These are phyloP conservation scores for Exutisphaerella laricina DNA, from an alignment of 2,329 filamentous ascomycete genomes.

Conservation along the genomic window DNA sequence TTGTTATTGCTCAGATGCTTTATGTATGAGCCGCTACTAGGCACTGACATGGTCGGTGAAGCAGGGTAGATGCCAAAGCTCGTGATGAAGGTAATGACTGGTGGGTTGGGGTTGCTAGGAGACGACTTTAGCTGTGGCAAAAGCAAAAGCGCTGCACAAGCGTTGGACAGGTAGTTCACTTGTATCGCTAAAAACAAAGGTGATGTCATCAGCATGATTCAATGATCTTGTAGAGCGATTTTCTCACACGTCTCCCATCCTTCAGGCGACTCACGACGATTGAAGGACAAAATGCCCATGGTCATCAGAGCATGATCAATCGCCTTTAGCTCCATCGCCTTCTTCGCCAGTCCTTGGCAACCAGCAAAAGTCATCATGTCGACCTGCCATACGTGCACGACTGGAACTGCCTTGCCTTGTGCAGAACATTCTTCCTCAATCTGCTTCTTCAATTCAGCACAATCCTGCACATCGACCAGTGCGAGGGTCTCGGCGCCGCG, in stretches of 20 bases:
- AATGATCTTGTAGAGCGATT: background rate
- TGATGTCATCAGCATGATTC: too few relatives aligned
- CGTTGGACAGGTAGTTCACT: conserved; percentile 14
- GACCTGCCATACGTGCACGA: conserved; percentile 10
- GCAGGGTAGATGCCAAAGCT: conserved; percentile 13
- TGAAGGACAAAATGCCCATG: conserved; percentile 12
- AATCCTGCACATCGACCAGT: conserved; percentile 13
- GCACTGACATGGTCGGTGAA: conserved; percentile 7
- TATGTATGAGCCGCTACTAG: conserved; percentile 9
- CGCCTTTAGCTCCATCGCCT: conserved; percentile 4
- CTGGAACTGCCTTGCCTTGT: background rate
- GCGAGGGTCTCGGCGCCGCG: conserved; percentile 9
- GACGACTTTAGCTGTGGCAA: conserved; percentile 8
- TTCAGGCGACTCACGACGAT: conserved; percentile 11
- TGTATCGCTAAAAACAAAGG: conserved; percentile 4
- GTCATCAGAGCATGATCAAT: conserved; percentile 12
- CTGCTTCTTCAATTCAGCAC: conserved; percentile 7
- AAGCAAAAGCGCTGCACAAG: conserved; percentile 5
- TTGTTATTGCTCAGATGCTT: conserved; percentile 11
- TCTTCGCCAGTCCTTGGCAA: conserved; percentile 8
- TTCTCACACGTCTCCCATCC: conserved; percentile 14
- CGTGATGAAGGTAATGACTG: conserved; percentile 10
- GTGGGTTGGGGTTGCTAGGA: conserved; percentile 7
- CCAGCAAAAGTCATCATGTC: conserved; percentile 13
- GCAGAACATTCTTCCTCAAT: conserved; percentile 7